These are phyloP conservation scores for Hanseniaspora singularis DNA, from an alignment of 805 yeast genomes.

Conservation along the genomic window DNA sequence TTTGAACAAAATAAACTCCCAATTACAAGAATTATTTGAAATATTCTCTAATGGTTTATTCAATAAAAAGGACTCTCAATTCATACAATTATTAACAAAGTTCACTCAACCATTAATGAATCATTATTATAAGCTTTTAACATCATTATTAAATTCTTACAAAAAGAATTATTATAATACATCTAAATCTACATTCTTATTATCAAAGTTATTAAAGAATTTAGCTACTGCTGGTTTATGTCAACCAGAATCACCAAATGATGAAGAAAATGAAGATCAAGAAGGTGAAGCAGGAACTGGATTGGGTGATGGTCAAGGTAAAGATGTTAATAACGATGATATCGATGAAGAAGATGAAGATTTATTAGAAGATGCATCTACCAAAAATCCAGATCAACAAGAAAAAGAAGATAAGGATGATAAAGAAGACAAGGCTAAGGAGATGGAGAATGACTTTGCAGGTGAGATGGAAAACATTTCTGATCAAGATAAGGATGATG, in stretches of 20 bases:
- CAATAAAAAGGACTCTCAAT: slow-evolving; percentile 28
- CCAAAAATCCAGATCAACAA: slow-evolving; percentile 60
- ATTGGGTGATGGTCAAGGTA: slow-evolving; percentile 65
- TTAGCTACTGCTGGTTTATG: slow-evolving; percentile 80
- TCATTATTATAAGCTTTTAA: slow-evolving; percentile 44
- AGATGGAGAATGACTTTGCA: slow-evolving; percentile 94
- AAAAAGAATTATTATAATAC: slow-evolving; percentile 40
- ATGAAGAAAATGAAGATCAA: slow-evolving; percentile 50
- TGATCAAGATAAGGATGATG: slow-evolving; percentile 48
- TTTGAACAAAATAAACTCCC: slow-evolving; percentile 28
- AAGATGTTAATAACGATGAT: slow-evolving; percentile 46
- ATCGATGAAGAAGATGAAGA: slow-evolving; percentile 49
- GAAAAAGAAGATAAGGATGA: slow-evolving; percentile 46
- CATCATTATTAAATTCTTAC: slow-evolving; percentile 34
- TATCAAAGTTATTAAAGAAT: slow-evolving; percentile 44
- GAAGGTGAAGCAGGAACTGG: slow-evolving; percentile 92
- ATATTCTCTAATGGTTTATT: slow-evolving; percentile 32
- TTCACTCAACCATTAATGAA: slow-evolving; percentile 52
- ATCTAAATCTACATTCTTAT: slow-evolving; percentile 49
- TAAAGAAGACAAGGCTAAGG: slow-evolving; percentile 68
- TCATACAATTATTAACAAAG: slow-evolving; percentile 38
- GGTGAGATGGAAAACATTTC: slow-evolving; percentile 77
- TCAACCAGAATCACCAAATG: slow-evolving; percentile 65
- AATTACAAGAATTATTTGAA: slow-evolving; percentile 30
- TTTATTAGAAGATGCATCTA: slow-evolving; percentile 44